phyloP scores from a whole-genome alignment of 2,329 filamentous ascomycete genomes.

The Beauveria bassiana region DNA sequence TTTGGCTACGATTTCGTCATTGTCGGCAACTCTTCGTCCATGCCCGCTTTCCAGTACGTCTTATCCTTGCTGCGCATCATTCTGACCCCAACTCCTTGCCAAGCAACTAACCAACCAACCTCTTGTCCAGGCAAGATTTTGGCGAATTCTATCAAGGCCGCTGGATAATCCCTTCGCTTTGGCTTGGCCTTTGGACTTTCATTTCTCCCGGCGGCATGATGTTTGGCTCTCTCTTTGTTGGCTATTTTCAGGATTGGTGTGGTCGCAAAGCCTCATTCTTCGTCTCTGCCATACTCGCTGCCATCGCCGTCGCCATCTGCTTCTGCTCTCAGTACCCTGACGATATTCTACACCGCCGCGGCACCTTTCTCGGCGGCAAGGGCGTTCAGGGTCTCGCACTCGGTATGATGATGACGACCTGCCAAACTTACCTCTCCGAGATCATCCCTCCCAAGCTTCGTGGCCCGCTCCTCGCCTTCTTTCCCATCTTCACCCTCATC shows the following conservation, averaged over 20 bases:
- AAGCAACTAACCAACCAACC: not conserved
- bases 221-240: slow-evolving; percentile 29
- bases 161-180: slow-evolving; percentile 33
- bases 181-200: slow-evolving; percentile 37
- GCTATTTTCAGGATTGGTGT: slow-evolving; percentile 31
- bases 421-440: slow-evolving; percentile 43
- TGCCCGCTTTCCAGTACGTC: slow-evolving; percentile 22
- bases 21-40: slow-evolving; percentile 24
- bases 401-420: slow-evolving; percentile 35
- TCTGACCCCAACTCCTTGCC: not conserved
- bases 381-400: slow-evolving; percentile 37
- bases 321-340: slow-evolving; percentile 17
- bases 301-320: slow-evolving; percentile 27
- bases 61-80: not conserved
- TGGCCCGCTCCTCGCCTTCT: slow-evolving; percentile 39
- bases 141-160: slow-evolving; percentile 22
- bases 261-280: slow-evolving; percentile 30
- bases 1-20: slow-evolving; percentile 24
- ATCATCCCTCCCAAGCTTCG: slow-evolving; percentile 37
- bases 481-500: slow-evolving; percentile 40
- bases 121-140: slow-evolving; percentile 22
- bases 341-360: slow-evolving; percentile 22
- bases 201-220: slow-evolving; percentile 30
- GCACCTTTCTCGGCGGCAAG: slow-evolving; percentile 36
- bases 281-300: slow-evolving; percentile 28